Evolutionary conservation across 352 stramenopile species (phyloP), one percentile per base, ranked within the genome.

Genomic region (Phytophthora pluvialis): DNA sequence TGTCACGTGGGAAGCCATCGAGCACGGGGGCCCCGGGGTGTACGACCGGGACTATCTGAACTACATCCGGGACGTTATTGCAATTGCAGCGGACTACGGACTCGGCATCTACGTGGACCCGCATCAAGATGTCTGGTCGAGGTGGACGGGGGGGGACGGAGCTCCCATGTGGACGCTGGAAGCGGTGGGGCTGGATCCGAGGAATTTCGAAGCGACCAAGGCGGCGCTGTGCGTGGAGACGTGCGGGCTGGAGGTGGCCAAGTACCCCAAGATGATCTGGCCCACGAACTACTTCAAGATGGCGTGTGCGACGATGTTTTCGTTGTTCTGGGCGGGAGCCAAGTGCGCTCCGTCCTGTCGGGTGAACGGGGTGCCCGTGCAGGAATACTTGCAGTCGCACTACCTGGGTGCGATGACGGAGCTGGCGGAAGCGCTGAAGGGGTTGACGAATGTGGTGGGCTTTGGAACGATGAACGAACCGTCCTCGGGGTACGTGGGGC

Each of bases 401-500:
- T 97, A 97, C 60, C 59, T 94, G 8, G 64, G 91, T 52, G 84
- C 89, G 13, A 87, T 97, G 57, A 56, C 64, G 0, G 63, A 90
- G 51, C 56, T 97, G 5, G 85, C 90, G 1, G 70, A 80, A 31
- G 66, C 70, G 13, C 52, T 97, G 0, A 67, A 66, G 6, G 88
- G 86, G 8, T 73, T 95, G 29, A 63, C 71, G 16, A 97, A 98
- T 60, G 78, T 98, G 38, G 70, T 97, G 21, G 92, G 91, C 28
- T 94, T 98, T 79, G 92, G 91, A 6, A 79, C 90, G n/a, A 95
- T 98, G 84, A 98, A 98, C 63, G 92, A 98, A 57, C 89, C 88
- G 26, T 92, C 82, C 12, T 72, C 70, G 13, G 89, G 89, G 0
- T 97, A 84, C 54, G 80, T 95, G 42, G 88, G 86, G 8, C 60